Conservation (phyloP, 331 rosid genomes). For the Phaseolus coccineus region DNA sequence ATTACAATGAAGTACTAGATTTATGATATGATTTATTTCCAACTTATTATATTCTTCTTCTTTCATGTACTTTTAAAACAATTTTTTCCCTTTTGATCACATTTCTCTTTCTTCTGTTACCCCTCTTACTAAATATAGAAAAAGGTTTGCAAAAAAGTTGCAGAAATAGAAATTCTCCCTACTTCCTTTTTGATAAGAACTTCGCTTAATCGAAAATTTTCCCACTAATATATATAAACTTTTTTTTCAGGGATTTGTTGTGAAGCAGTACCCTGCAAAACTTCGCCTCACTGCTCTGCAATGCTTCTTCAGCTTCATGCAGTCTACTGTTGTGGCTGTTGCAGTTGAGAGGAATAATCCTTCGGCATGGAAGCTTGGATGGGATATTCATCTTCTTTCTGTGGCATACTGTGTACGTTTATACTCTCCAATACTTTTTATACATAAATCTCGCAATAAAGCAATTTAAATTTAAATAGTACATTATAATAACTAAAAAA, state of each 20-base stretch:
- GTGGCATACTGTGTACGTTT: constrained; percentile 85
- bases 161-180: not conserved
- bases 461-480: not conserved
- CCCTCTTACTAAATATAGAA: not conserved
- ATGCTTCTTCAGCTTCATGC: constrained; percentile 75
- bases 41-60: not conserved
- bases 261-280: constrained; percentile 85
- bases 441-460: not conserved
- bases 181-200: not conserved
- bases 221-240: not conserved
- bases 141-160: not conserved
- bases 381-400: constrained; percentile 86
- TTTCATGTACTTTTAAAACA: not conserved
- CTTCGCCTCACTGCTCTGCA: constrained; percentile 77
- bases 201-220: not conserved
- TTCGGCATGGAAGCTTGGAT: constrained; percentile 88
- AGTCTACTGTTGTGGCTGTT: constrained; percentile 67
- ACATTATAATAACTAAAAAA: too few relatives aligned
- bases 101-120: not conserved
- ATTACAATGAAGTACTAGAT: not conserved
- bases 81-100: not conserved
- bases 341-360: constrained; percentile 66
- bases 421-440: not conserved
- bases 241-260: constrained; percentile 61
- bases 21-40: not conserved